phyloP scores from a whole-genome alignment of 805 yeast genomes.

The Saccharomycopsis sp. region DNA sequence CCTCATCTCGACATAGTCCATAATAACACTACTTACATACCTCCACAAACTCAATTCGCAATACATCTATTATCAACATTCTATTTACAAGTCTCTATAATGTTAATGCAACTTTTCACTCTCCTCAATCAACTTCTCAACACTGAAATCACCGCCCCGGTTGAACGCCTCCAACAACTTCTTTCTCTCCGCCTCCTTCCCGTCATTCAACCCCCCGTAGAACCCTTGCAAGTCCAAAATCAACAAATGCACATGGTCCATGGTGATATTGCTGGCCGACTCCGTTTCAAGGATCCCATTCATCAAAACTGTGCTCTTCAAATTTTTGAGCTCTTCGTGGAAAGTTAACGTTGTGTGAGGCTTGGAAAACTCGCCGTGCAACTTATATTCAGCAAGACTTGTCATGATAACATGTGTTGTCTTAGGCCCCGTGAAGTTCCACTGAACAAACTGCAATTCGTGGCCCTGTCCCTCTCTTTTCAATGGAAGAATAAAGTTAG shows the following conservation, averaged over 20 bases:
- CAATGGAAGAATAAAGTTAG: slow-evolving; percentile 83
- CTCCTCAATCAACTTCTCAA: slow-evolving; percentile 62
- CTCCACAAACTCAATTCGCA: too few species aligned
- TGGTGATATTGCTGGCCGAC: slow-evolving; percentile 41
- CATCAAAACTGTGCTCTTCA: slow-evolving; percentile 68
- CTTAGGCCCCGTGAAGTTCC: slow-evolving; percentile 80
- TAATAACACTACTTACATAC: too few species aligned
- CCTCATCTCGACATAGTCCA: too few species aligned
- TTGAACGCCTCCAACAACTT: slow-evolving; percentile 63
- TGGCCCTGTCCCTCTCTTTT: slow-evolving; percentile 55
- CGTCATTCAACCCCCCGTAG: slow-evolving; percentile 59
- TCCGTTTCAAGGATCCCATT: slow-evolving; percentile 78
- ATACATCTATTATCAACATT: too few species aligned
- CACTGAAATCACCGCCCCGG: slow-evolving; percentile 60
- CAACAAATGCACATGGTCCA: slow-evolving; percentile 73
- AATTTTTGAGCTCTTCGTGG: slow-evolving; percentile 65
- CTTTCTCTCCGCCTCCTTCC: slow-evolving; percentile 42
- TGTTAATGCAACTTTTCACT: slow-evolving; percentile 37
- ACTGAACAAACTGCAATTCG: slow-evolving; percentile 90
- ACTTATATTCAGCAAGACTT: slow-evolving; percentile 82
- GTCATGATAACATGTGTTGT: slow-evolving; percentile 90
- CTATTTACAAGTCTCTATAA: neutral
- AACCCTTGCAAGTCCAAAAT: slow-evolving; percentile 73
- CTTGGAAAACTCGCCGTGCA: slow-evolving; percentile 85
- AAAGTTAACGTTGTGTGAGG: slow-evolving; percentile 90